Percentiles rank a stretch among this genome's conserved stretches.
Evolutionary conservation across 768 basidiomycete genomes (phyloP).

Genomic region (Rhodocollybia butyracea): DNA sequence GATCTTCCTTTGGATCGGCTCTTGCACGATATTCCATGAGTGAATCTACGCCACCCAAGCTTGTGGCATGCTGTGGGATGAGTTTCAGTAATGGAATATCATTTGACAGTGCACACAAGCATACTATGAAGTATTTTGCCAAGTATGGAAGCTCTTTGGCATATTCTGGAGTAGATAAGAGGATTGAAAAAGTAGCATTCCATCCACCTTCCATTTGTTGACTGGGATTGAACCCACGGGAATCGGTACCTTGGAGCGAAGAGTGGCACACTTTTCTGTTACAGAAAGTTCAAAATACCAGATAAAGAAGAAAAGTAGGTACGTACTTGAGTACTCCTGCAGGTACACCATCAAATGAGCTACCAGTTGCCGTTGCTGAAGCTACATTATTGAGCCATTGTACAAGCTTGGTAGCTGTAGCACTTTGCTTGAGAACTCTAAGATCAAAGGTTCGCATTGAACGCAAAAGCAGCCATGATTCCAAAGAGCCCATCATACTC

Average conservation of each 20-base stretch:
- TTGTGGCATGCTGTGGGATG: conserved; percentile 72
- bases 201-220: conserved; percentile 76
- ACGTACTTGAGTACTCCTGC: conserved; percentile 56
- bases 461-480: conserved; percentile 81
- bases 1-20: conserved; percentile 62
- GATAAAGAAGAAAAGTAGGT: not conserved
- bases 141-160: conserved; percentile 58
- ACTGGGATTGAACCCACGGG: conserved; percentile 59
- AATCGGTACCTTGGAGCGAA: conserved; percentile 61
- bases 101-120: conserved; percentile 21
- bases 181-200: conserved; percentile 70
- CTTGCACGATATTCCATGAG: conserved; percentile 70
- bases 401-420: conserved; percentile 68
- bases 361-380: conserved; percentile 40
- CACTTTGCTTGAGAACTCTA: conserved; percentile 71
- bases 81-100: conserved; percentile 7
- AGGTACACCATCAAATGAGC: conserved; percentile 63
- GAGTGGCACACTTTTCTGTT: conserved; percentile 63
- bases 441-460: conserved; percentile 83
- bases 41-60: conserved; percentile 84
- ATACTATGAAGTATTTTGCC: conserved; percentile 69
- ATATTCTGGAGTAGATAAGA: conserved; percentile 49
- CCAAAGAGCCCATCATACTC: conserved; percentile 40
- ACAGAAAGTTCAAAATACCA: not conserved
- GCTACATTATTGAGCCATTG: conserved; percentile 65